phyloP scores from a whole-genome alignment of 768 basidiomycete species.

The Hericium rajendrae region DNA sequence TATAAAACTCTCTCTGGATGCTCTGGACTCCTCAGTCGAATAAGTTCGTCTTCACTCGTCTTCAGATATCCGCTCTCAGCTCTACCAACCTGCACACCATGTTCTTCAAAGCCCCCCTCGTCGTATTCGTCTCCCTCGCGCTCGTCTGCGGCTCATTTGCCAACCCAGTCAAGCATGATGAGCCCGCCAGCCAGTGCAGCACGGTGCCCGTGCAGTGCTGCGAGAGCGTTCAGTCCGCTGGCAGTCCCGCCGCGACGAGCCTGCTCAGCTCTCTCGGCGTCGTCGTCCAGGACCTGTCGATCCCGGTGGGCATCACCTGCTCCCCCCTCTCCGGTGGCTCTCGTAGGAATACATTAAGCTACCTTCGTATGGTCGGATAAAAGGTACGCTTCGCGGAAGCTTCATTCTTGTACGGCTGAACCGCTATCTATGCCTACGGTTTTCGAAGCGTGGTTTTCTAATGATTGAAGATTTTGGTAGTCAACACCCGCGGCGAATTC shows the following conservation, averaged over 20 bases:
- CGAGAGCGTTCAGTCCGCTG: slow-evolving; percentile 3
- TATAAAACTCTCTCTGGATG: not conserved
- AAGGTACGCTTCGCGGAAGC: no score
- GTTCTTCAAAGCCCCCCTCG: not conserved
- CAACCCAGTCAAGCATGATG: not conserved
- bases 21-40: no score
- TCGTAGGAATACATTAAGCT: no score
- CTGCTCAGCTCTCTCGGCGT: slow-evolving; percentile 3
- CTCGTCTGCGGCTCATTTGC: not conserved
- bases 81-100: not conserved
- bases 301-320: slow-evolving; percentile 6
- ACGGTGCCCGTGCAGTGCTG: slow-evolving; percentile 5
- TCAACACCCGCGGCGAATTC: not conserved
- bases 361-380: no score
- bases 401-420: no score
- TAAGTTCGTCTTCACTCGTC: no score
- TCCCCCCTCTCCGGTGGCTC: not conserved
- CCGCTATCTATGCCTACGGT: no score
- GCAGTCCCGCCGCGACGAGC: not conserved
- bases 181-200: slow-evolving; percentile 1
- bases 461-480: no score
- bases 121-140: not conserved
- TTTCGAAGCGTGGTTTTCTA: no score
- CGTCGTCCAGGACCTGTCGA: slow-evolving; percentile 1
- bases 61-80: not conserved